phyloP scores from a whole-genome alignment of 208 protist genomes.

The Trypanosoma melophagium region DNA sequence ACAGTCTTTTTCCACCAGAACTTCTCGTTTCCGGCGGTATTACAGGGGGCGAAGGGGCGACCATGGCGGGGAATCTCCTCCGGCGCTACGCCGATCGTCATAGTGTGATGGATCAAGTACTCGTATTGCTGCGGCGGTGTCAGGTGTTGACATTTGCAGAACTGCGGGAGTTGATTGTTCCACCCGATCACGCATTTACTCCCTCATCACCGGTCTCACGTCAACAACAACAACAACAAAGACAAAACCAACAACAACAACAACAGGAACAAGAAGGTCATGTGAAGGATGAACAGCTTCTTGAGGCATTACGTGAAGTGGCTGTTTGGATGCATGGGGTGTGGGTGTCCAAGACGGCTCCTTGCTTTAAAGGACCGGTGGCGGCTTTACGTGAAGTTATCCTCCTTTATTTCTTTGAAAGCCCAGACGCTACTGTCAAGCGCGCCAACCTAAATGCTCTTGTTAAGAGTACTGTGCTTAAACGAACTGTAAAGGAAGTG shows the following conservation, averaged over 20 bases:
- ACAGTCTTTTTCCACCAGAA: constrained; percentile 81
- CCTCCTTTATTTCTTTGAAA: constrained; percentile 65
- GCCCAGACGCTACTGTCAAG: constrained; percentile 43
- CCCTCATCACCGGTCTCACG: background rate
- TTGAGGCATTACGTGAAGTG: constrained; percentile 47
- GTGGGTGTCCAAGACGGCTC: constrained; percentile 61
- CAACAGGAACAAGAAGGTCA: constrained; percentile 4
- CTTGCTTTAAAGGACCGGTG: constrained; percentile 55
- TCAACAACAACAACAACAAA: background rate
- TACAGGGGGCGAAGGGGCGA: constrained; percentile 56
- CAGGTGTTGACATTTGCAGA: constrained; percentile 61
- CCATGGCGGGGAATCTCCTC: constrained; percentile 41
- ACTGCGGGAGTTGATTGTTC: constrained; percentile 22
- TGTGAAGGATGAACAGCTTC: constrained; percentile 39
- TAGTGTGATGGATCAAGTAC: constrained; percentile 54
- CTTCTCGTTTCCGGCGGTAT: constrained; percentile 77
- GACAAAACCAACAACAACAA: background rate
- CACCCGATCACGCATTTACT: constrained; percentile 7
- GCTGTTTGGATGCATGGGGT: constrained; percentile 85
- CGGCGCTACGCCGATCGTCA: constrained; percentile 56
- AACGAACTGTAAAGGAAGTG: constrained; percentile 65
- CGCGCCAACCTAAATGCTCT: constrained; percentile 65
- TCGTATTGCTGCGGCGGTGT: constrained; percentile 53
- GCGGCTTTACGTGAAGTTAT: constrained; percentile 78
- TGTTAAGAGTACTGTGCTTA: constrained; percentile 34